A percentile compares a stretch with the other conserved stretches of the same genome.
These are phyloP conservation scores for Lasiosphaeria hispida DNA, from an alignment of 495 filamentous ascomycete species.

Conservation along the genomic window DNA sequence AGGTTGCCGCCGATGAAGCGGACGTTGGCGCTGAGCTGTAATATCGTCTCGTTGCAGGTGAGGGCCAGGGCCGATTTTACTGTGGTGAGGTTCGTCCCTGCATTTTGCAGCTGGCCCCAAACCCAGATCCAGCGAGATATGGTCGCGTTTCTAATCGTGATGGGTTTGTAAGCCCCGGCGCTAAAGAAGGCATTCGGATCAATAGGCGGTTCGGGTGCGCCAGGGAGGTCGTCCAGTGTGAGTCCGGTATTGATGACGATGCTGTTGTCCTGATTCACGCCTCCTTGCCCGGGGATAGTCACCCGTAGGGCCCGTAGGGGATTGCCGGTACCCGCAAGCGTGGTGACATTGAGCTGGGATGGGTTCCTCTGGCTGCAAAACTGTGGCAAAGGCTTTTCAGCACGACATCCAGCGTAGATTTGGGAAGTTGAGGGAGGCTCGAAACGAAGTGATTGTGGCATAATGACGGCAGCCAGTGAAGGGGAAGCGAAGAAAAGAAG, in stretches of 20 bases:
- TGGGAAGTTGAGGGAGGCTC: no score
- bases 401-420: no score
- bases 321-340: slow-evolving; percentile 5
- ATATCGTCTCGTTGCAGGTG: slow-evolving; percentile 26
- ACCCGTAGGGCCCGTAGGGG: slow-evolving; percentile 18
- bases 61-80: slow-evolving; percentile 17
- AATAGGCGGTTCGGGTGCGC: background rate
- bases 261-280: background rate
- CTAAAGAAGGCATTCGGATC: slow-evolving; percentile 21
- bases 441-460: no score
- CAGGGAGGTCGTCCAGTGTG: background rate
- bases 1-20: slow-evolving; percentile 19
- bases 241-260: slow-evolving; percentile 5
- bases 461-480: no score
- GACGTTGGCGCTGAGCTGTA: slow-evolving; percentile 19
- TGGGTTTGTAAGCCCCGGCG: slow-evolving; percentile 13
- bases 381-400: no score
- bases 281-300: slow-evolving; percentile 12
- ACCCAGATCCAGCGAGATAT: slow-evolving; percentile 22
- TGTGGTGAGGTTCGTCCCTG: slow-evolving; percentile 5
- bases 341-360: no score
- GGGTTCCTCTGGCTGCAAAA: no score
- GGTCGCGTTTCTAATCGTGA: slow-evolving; percentile 3
- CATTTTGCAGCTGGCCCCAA: slow-evolving; percentile 24
- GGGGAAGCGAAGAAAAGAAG: no score